Conservation (phyloP, 139 green algal species). For the Closterium sp. region DNA sequence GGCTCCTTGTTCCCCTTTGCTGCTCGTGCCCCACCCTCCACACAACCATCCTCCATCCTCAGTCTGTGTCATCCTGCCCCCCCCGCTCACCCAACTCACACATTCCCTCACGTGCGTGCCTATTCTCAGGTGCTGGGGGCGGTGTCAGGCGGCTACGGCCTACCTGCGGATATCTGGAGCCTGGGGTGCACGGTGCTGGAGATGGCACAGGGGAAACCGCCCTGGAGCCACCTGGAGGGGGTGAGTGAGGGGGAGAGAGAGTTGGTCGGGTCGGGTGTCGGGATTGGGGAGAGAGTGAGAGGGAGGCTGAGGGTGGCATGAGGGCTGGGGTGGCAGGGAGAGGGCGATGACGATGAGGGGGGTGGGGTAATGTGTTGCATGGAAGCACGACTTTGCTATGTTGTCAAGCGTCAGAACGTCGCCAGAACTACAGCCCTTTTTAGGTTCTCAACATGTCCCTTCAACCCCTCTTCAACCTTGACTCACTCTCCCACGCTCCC, state of each 20-base stretch:
- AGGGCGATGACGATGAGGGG: neutral
- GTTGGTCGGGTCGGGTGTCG: neutral
- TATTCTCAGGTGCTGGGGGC: neutral
- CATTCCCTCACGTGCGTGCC: too few relatives aligned
- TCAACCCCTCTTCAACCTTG: too few relatives aligned
- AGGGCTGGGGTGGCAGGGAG: neutral
- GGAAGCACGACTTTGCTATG: too few relatives aligned
- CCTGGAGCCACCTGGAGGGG: neutral
- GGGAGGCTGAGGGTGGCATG: neutral
- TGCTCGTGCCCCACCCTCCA: too few relatives aligned
- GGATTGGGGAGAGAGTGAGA: neutral
- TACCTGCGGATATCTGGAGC: constrained; percentile 57
- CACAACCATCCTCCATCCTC: too few relatives aligned
- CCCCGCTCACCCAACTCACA: too few relatives aligned
- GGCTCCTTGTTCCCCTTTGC: too few relatives aligned
- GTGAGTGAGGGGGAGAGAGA: neutral
- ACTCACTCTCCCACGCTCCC: neutral
- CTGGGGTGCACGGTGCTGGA: constrained; percentile 60
- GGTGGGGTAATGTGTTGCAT: neutral
- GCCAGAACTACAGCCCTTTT: too few relatives aligned
- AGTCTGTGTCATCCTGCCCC: too few relatives aligned
- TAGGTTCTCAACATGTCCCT: too few relatives aligned
- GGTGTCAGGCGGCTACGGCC: constrained; percentile 4
- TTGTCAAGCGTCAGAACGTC: too few relatives aligned
- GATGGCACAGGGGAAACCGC: constrained; percentile 46